Conservation (phyloP, 2,329 filamentous ascomycete genomes). For the Lasiodiplodia sp. region DNA sequence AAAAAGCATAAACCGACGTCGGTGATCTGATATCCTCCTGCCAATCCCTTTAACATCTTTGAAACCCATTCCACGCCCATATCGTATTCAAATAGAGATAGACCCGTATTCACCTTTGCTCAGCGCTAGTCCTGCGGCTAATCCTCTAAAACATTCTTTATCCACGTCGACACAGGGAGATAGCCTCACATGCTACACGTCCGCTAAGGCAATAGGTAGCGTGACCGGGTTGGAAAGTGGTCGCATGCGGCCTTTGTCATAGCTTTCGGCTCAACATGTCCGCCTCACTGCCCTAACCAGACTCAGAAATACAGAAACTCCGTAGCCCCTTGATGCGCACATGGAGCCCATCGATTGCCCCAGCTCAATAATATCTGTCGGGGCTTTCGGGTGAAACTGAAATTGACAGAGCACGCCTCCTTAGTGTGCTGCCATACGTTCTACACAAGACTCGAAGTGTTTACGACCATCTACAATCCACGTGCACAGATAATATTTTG, state of each 20-base stretch:
- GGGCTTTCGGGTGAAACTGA: neutral
- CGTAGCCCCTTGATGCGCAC: neutral
- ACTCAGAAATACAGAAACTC: neutral
- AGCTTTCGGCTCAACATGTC: neutral
- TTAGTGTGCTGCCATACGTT: neutral
- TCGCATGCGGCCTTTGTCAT: neutral
- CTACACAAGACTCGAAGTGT: neutral
- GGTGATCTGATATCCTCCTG: neutral
- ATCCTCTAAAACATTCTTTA: neutral
- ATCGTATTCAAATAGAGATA: neutral
- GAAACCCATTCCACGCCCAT: neutral
- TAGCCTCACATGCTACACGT: neutral
- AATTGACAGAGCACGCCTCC: neutral
- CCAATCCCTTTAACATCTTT: neutral
- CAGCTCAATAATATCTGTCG: neutral
- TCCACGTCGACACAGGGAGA: neutral
- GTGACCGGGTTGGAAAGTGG: neutral
- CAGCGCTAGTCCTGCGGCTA: neutral
- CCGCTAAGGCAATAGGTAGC: neutral
- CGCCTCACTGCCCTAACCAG: neutral
- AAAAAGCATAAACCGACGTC: constrained; percentile 22
- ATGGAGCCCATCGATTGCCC: neutral
- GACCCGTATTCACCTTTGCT: neutral
- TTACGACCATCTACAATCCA: neutral
- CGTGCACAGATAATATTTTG: neutral